Base-by-base conservation (phyloP, 2,329 filamentous ascomycete species). In the Ophidiomyces ophidiicola region DNA sequence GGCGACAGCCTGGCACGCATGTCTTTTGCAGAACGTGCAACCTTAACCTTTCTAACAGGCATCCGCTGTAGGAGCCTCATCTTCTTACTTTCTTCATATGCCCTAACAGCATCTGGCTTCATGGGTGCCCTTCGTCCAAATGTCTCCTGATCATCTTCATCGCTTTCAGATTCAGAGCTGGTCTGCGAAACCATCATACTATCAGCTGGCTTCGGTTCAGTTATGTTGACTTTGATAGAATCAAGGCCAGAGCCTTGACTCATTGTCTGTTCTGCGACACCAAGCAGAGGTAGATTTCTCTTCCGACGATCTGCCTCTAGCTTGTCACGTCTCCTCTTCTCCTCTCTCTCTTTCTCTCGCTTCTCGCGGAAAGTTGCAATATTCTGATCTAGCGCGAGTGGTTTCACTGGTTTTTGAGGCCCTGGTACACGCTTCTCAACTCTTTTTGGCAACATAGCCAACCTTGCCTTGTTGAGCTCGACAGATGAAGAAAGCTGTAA, bases 1-100 rank as follows among this genome's bases (percentile, higher is more conserved):
- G 92, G 90, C 21, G 87, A 82, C 44, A 98, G 70, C 46, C 90
- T 80, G 47, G 90, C 88, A 50, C 88, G 80, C 76, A 94, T 88
- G 61, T 98, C 90, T 60, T 93, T 93, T 32, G 80, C 76, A 11
- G 86, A 88, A 35, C 88, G 76, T 46, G 80, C 70, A 36, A 85
- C 74, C 56, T 84, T 82, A 48, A 76, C 67, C 64, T 94, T 94
- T 62, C 85, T 88, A 41, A 92, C 77, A 0, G 88, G 88, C 10
- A 76, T 78, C 30, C 74, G 72, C 35, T 71, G 68, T 35, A 71
- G 68, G 48, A 77, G 55, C 19, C 70, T 60, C 46, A 59, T 58
- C 42, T 57, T 61, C 47, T 60, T 62, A 47, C 61, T 66, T 44
- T 67, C 58, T 47, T 64, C 64, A 46, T 65, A 73, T 47, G 64